phyloP scores from a whole-genome alignment of 163 green algal species.

The Scenedesmus sp. region DNA sequence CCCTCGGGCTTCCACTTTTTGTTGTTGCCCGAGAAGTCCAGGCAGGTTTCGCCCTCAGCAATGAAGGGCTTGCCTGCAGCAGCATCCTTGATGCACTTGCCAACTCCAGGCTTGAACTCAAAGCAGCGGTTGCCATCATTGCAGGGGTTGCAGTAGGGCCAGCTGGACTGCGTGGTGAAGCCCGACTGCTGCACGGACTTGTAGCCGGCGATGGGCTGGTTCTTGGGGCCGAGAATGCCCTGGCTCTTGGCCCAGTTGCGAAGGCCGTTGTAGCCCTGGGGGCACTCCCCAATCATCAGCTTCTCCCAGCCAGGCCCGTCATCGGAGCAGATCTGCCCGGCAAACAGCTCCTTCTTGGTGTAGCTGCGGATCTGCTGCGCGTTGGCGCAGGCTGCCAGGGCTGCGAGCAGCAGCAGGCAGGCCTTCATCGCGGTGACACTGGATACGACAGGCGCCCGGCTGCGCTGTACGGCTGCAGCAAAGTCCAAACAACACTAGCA shows the following conservation, averaged over 20 bases:
- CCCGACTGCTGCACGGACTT: not conserved
- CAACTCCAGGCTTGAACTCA: conserved; percentile 49
- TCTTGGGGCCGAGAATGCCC: conserved; percentile 1
- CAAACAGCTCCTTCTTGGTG: conserved; percentile 25
- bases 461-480: not conserved
- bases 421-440: conserved; percentile 13
- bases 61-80: not conserved
- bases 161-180: not conserved
- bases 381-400: not conserved
- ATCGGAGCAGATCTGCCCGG: conserved; percentile 44
- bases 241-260: conserved; percentile 33
- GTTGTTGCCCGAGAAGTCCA: conserved; percentile 33
- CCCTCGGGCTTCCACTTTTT: conserved; percentile 34
- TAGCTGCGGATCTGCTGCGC: conserved; percentile 44
- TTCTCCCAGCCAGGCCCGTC: conserved; percentile 37
- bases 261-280: conserved; percentile 43
- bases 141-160: conserved; percentile 49
- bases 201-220: not conserved
- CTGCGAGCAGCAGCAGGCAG: conserved; percentile 25
- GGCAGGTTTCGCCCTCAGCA: conserved; percentile 25
- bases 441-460: not conserved
- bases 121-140: conserved; percentile 25
- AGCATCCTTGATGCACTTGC: conserved; percentile 30
- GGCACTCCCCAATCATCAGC: conserved; percentile 25
- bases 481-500: not conserved